Base-by-base conservation (phyloP, 2,329 filamentous ascomycete species). In the Pestalotiopsis sp. region DNA sequence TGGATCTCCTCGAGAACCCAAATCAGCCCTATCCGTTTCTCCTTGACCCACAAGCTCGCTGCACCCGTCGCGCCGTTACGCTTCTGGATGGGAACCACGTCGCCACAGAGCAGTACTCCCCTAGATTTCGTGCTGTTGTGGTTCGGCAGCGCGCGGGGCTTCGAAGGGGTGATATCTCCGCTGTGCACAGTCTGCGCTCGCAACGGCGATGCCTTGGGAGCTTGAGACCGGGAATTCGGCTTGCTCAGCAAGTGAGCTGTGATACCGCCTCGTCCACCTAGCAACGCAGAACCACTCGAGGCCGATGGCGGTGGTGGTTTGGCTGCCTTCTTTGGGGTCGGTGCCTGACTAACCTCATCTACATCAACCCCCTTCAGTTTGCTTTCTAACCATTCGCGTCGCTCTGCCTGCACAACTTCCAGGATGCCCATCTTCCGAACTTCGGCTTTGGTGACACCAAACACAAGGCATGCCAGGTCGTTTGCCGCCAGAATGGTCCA, bases 1-100 rank as follows among this genome's bases (percentile, higher is more conserved):
- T 95, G 93, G 70, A 99, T 98, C 81, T 99, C 96, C 79, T 99
- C 96, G 2, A 99, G 82, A 9, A 99, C 96, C 96, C 96, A 99
- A 70, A 99, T 98, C 69, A 99, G 82, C 11, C 95, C 95, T 66
- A 94, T 91, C 63, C 92, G 89, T 81, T 99, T 99, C 80, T 99
- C 96, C 83, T 99, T 99, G 3, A 99, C 96, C 96, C 96, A 99
- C 52, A 99, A 83, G 80, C 95, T 98, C 49, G 96, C 96, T 68
- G 96, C 95, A 2, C 96, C 96, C 4, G 92, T 95, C 12, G 92
- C 89, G 3, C 96, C 96, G 75, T 99, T 97, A 70, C 96, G 90
- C 81, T 98, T 99, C 78, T 95, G 93, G 69, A 99, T 99, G 0
- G 96, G 96, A 20, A 99, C 94, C n/a, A 99, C 95, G 78, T 99